A percentile compares a stretch with the other conserved stretches of the same genome.
Conservation (phyloP, 331 rosid genomes). For the Acacia concinna region DNA sequence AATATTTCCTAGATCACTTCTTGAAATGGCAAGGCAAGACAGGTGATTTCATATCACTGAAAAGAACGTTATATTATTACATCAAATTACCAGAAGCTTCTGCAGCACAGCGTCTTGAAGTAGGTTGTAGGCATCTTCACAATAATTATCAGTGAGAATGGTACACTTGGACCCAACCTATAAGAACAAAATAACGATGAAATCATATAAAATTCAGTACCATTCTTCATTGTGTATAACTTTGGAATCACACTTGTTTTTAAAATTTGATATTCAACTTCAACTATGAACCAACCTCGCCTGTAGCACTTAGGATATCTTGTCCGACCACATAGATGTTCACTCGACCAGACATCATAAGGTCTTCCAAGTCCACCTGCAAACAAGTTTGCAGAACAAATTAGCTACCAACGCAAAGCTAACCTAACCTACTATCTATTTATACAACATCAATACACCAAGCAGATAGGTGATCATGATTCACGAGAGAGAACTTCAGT, state of each 20-base stretch:
- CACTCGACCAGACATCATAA: constrained; percentile 59
- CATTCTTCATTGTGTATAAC: neutral
- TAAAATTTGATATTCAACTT: constrained; percentile 19
- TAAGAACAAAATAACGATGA: constrained; percentile 4
- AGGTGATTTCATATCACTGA: neutral
- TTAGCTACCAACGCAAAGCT: constrained; percentile 27
- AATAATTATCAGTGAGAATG: constrained; percentile 79
- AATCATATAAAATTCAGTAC: neutral
- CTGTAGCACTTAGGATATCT: constrained; percentile 53
- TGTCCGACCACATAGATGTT: constrained; percentile 66
- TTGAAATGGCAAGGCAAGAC: neutral
- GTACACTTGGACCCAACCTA: constrained; percentile 90
- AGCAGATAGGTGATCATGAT: neutral
- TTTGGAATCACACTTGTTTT: constrained; percentile 13
- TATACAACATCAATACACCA: neutral
- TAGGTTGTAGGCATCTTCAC: constrained; percentile 90
- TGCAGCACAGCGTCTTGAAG: constrained; percentile 72
- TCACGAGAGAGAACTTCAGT: neutral
- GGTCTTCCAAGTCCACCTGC: constrained; percentile 76
- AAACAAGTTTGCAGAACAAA: constrained; percentile 21
- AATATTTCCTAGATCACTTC: constrained; percentile 7
- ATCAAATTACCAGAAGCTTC: constrained; percentile 69
- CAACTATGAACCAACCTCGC: constrained; percentile 56
- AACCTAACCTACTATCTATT: neutral
- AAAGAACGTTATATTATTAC: neutral